A percentile compares a stretch with the other conserved stretches of the same genome.
Conservation (phyloP, 2,329 filamentous ascomycete genomes). For the Venturia carpophila region DNA sequence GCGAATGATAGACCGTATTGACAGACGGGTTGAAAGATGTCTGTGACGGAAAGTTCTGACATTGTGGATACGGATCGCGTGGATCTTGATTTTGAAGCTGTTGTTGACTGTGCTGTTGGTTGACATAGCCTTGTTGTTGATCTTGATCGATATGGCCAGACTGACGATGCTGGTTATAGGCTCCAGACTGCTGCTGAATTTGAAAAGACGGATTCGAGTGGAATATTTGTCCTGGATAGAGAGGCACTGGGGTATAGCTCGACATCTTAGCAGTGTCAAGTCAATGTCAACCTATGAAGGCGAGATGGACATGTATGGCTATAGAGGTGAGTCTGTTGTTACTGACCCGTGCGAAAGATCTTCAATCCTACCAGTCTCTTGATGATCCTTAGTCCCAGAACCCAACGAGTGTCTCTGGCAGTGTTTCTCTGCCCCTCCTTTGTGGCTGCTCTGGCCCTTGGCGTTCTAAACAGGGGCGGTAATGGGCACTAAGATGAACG, state of each 20-base stretch:
- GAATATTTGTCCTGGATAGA: neutral
- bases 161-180: slow-evolving; percentile 5
- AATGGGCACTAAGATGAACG: neutral
- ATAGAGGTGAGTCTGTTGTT: neutral
- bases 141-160: neutral
- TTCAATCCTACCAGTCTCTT: neutral
- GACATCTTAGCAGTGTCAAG: neutral
- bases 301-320: neutral
- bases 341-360: too few species aligned
- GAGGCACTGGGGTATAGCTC: slow-evolving; percentile 1
- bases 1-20: neutral
- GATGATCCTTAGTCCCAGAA: neutral
- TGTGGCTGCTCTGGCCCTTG: neutral
- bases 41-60: neutral
- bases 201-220: slow-evolving; percentile 1
- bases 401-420: neutral
- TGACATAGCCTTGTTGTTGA: neutral
- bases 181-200: neutral
- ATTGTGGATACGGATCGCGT: neutral
- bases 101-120: slow-evolving; percentile 3
- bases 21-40: slow-evolving; percentile 5
- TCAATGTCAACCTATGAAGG: neutral
- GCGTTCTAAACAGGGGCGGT: neutral
- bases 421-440: neutral
- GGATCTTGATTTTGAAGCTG: neutral